phyloP scores from a whole-genome alignment of 768 basidiomycete species.

The Lepiota brunneoincarnata region DNA sequence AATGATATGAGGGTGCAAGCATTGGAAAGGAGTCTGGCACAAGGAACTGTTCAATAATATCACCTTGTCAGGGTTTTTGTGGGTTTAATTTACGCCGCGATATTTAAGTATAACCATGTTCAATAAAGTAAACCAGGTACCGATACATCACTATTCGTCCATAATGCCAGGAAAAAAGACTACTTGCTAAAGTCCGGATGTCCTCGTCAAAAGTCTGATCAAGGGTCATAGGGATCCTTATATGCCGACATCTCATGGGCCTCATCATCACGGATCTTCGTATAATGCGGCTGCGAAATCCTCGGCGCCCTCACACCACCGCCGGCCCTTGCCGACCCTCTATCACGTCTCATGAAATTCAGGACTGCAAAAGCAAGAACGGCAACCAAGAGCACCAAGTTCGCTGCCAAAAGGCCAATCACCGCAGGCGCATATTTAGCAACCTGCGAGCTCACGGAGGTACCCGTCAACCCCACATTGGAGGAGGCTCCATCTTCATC shows the following conservation, averaged over 20 bases:
- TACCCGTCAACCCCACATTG: neutral
- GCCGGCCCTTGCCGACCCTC: neutral
- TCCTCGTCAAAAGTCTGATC: too few relatives aligned
- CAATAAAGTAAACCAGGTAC: too few relatives aligned
- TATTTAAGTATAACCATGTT: too few relatives aligned
- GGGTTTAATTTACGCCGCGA: too few relatives aligned
- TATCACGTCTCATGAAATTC: neutral
- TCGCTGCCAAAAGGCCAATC: conserved; percentile 4
- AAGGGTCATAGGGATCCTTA: neutral
- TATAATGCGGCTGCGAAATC: neutral
- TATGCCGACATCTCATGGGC: neutral
- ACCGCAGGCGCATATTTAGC: conserved; percentile 2
- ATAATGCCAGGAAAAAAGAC: too few relatives aligned
- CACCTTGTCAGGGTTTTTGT: too few relatives aligned
- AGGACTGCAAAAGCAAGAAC: conserved; percentile 6
- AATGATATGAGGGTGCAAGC: conserved; percentile 20
- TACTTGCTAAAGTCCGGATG: too few relatives aligned
- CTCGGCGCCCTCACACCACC: neutral
- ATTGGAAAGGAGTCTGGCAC: conserved; percentile 19
- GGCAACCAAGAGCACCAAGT: neutral
- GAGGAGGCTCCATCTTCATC: too few relatives aligned
- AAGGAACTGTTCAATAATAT: conserved; percentile 2
- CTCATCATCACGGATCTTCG: neutral
- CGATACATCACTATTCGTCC: too few relatives aligned
- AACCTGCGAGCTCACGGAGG: neutral